Base-by-base conservation (phyloP, 2,329 filamentous ascomycete genomes). In the Ophiostoma ulmi region DNA sequence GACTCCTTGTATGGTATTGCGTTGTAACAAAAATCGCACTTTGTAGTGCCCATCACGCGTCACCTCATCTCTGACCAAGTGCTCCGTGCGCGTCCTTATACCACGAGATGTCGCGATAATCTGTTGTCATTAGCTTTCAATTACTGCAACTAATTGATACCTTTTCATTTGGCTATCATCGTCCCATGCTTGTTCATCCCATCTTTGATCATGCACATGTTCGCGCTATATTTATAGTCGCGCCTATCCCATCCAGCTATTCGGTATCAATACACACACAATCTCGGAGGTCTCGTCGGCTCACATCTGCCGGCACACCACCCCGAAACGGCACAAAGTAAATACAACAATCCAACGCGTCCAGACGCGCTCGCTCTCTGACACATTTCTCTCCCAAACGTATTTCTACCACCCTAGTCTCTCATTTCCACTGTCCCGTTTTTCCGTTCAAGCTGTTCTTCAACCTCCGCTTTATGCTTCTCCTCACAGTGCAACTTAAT, bases 331-430 rank as follows among this genome's bases (percentile, higher is more conserved):
- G 26, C 52, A 58, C n/a, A 58, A 58, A 13, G 52, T 58, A 58
- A 58, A 58, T 58, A 58, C 52, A 48, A 48, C 14, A 58, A 26
- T 22, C 52, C 52, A 26, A 58, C 52, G 52, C 52, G 52, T 58
- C 52, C 11, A 48, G 44, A 26, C 52, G 52, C 52, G 52, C 52
- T 26, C 52, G 31, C 31, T 11, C 22, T 26, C 22, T 11, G n/a
- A 58, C 13, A 22, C 22, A 48, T 17, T 17, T 58, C 7, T 48
- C 26, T 36, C 26, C 1, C 31, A 31, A 31, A 31, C 31, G 26
- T 63, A 63, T 63, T 58, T 58, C 52, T 26, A 26, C 52, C 52
- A 58, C 52, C 52, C 52, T 17, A 22, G 52, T 58, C 52, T n/a
- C 22, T 26, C 31, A 58, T 58, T 58, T 58, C 52, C 52, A 31